Conservation (phyloP, 768 basidiomycete species). For the Ramaria sp. region DNA sequence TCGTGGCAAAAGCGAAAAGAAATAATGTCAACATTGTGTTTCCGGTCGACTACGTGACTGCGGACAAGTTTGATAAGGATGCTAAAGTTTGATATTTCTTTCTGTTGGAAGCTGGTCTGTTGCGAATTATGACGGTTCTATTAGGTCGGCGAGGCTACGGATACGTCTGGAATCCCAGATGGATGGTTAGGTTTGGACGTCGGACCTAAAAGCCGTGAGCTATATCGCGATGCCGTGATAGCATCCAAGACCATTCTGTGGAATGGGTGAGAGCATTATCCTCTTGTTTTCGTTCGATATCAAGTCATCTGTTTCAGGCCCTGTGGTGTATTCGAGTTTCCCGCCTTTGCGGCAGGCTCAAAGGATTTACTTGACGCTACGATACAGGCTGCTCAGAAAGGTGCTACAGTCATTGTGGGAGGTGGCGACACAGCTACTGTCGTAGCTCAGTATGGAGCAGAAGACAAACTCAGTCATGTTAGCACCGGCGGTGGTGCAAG, state of each 20-base stretch:
- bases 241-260: slow-evolving; percentile 94
- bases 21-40: slow-evolving; percentile 92
- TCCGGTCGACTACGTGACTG: slow-evolving; percentile 90
- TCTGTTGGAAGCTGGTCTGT: neutral
- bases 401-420: slow-evolving; percentile 89
- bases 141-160: slow-evolving; percentile 67
- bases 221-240: slow-evolving; percentile 71
- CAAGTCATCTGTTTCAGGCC: slow-evolving; percentile 42
- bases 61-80: slow-evolving; percentile 91
- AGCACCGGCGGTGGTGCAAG: slow-evolving; percentile 92
- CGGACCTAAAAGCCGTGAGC: slow-evolving; percentile 71
- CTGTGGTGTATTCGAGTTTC: slow-evolving; percentile 96
- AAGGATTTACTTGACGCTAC: slow-evolving; percentile 73
- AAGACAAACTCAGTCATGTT: slow-evolving; percentile 90
- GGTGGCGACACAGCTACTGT: slow-evolving; percentile 96
- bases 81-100: slow-evolving; percentile 47
- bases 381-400: slow-evolving; percentile 76
- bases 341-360: slow-evolving; percentile 80
- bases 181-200: slow-evolving; percentile 95
- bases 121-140: neutral
- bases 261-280: slow-evolving; percentile 57
- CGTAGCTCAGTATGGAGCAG: slow-evolving; percentile 74
- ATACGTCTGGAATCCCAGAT: slow-evolving; percentile 78
- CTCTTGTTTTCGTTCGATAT: neutral
- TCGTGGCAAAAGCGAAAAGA: slow-evolving; percentile 86